Base-by-base conservation (phyloP, 2,329 filamentous ascomycete species). In the Colletotrichum shisoi region DNA sequence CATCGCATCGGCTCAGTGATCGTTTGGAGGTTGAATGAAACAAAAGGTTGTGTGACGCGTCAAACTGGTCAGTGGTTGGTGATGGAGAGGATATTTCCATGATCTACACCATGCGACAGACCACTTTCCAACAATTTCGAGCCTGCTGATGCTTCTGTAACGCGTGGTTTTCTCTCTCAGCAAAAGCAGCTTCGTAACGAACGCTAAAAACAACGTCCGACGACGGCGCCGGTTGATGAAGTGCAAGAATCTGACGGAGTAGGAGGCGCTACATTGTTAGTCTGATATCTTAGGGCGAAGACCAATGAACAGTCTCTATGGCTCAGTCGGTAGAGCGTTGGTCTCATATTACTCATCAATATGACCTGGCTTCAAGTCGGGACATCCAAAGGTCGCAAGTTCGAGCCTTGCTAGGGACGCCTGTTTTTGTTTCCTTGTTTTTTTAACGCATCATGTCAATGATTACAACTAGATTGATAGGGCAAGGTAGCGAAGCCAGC, bases 371-470 rank as follows among this genome's bases (percentile, higher is more conserved):
- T 34, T 8, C 1, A 8, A 60, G 42, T 19, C 46, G 65, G 39
- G 61, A 68, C 8, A 68, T 68, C 65, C 65, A 65, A 68, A 68
- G 65, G 61, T 68, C 65, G 65, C 42, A 56, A 68, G 61, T 68
- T 68, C 65, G 65, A 68, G 61, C 61, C 61, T 68, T 51, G 42
- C 65, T 49, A 56, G 56, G 65, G 65, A 65, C 65, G 65, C n/a
- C 39, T 4, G 4, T 7, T 58, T 59, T 63, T 63, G 37, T 17
- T 51, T 24, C 12, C 4, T 2, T 12, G n/a, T 2, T 13, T 12
- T 12, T 15, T 27, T 9, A 0, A 15, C 46, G 3, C 15, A 8
- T 11, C 13, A 49, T 6, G 4, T 7, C 27, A 52, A n/a, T 52
- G 9, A 15, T 21, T 27, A 5, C 24, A 27, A 27, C 24, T 27